Conservation (phyloP, 495 filamentous ascomycete genomes). For the Podospora appendiculata region DNA sequence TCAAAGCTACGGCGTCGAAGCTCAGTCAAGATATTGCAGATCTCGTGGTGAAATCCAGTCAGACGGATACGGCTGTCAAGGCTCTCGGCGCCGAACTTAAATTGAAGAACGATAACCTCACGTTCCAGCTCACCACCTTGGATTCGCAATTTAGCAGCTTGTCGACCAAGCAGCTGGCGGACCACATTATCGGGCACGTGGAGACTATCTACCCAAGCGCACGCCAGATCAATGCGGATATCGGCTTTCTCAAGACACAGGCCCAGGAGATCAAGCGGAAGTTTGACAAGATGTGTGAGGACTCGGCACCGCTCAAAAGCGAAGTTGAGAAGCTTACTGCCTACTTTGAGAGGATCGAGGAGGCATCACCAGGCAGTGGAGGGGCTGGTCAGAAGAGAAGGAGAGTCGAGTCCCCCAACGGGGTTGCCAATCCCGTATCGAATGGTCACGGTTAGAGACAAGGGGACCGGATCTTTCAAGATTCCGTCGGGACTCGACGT, state of each 20-base stretch:
- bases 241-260: neutral
- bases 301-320: neutral
- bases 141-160: slow-evolving; percentile 21
- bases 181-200: slow-evolving; percentile 18
- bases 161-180: slow-evolving; percentile 15
- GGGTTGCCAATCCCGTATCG: no score
- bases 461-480: no score
- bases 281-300: neutral
- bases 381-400: no score
- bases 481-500: no score
- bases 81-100: neutral
- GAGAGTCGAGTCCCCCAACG: no score
- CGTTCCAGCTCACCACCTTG: slow-evolving; percentile 3
- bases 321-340: neutral
- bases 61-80: neutral
- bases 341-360: no score
- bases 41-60: no score
- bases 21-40: no score
- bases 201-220: slow-evolving; percentile 11
- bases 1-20: no score
- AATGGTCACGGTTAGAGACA: no score
- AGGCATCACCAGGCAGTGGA: no score
- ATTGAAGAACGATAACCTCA: slow-evolving; percentile 1
- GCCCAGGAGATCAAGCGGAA: slow-evolving; percentile 1
- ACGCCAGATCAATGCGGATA: slow-evolving; percentile 1